Percentiles rank a stretch among this genome's conserved stretches.
These are phyloP conservation scores for Saccharomyces eubayanus DNA, from an alignment of 805 yeast genomes.

Conservation along the genomic window DNA sequence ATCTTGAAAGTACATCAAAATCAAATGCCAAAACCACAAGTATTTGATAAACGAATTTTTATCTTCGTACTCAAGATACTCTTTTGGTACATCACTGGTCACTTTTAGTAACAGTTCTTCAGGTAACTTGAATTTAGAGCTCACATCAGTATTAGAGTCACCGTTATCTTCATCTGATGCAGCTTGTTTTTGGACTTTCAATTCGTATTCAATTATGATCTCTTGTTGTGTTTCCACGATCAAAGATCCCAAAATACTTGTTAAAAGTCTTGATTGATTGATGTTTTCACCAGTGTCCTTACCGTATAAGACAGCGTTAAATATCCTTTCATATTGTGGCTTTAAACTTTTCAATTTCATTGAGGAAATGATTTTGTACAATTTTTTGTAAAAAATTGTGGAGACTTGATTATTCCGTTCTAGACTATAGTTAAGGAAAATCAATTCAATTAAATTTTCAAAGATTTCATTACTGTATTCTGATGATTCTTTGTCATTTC, in stretches of 20 bases:
- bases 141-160: background rate
- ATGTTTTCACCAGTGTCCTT: constrained; percentile 15
- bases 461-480: constrained; percentile 33
- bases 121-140: constrained; percentile 23
- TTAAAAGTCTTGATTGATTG: constrained; percentile 39
- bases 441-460: constrained; percentile 39
- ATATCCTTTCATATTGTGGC: constrained; percentile 32
- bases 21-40: constrained; percentile 61
- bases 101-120: constrained; percentile 33
- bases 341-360: constrained; percentile 30
- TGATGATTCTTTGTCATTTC: constrained; percentile 25
- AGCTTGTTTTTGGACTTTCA: constrained; percentile 35
- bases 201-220: constrained; percentile 52
- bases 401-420: constrained; percentile 26
- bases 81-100: constrained; percentile 25
- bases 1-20: constrained; percentile 53
- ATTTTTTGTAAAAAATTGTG: constrained; percentile 31
- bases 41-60: constrained; percentile 35
- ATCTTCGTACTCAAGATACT: constrained; percentile 35
- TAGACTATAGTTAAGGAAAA: constrained; percentile 26
- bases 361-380: constrained; percentile 27
- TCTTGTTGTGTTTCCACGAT: constrained; percentile 47
- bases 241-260: constrained; percentile 32
- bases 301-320: constrained; percentile 23
- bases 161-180: constrained; percentile 7